Base-by-base conservation (phyloP, 2,329 filamentous ascomycete genomes). In the Sporothrix brasiliensis region DNA sequence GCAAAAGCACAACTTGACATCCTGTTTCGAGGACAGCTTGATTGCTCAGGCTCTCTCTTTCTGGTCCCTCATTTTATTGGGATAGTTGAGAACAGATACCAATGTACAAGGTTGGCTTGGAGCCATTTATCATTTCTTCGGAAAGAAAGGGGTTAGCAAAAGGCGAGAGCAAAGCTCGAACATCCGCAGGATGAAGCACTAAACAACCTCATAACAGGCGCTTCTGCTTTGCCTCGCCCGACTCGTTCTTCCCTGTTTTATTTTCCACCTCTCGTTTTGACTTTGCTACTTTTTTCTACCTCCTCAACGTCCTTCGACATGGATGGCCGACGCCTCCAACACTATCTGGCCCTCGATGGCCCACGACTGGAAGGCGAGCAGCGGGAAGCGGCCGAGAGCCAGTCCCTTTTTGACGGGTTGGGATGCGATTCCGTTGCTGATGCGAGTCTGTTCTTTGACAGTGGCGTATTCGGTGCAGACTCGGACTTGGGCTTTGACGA, bases 361-460 rank as follows among this genome's bases (percentile, higher is more conserved):
- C 54, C 27, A 19, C 16, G 24, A 34, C 10, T 41, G 52, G 44
- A 60, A 3, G 39, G 53, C 16, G 53, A 69, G 67, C 41, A 53
- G 54, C 27, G 27, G 54, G 54, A 13, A 34, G 16, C 24, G 66
- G 16, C 5, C 10, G 52, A 41, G 41, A 24, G 67, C 52, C 14
- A 47, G 4, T 68, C 66, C 66, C 66, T 58, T 56, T 68, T 58
- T 44, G 14, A 41, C 39, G 66, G 66, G 39, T 30, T 49, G 50
- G 66, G 30, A 34, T 47, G 52, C 47, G 54, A 14, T 41, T 16
- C 30, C 34, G 14, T 19, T 21, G 39, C 16, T 27, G 24, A 4
- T 27, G 60, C 11, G 2, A 7, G 21, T 27, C 13, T 24, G 1
- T 16, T 63, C 13, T 47, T 63, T 27, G 61, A 27, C 68, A n/a